These are phyloP conservation scores for Penicillium chermesinum DNA, from an alignment of 495 filamentous ascomycete species.

Conservation along the genomic window DNA sequence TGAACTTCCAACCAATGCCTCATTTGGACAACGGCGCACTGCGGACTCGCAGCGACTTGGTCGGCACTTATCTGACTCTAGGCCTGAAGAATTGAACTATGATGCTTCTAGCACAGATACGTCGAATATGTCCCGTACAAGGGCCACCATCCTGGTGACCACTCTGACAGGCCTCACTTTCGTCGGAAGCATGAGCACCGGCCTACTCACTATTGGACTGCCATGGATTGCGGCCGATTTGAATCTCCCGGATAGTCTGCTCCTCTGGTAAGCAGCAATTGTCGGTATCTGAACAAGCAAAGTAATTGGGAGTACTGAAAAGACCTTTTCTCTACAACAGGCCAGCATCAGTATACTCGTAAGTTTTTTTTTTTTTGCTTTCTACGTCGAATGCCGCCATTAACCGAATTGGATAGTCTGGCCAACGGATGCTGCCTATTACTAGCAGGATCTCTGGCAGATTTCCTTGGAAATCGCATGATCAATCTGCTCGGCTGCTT, in stretches of 20 bases:
- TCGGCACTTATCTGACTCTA: neutral
- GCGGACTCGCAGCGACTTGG: neutral
- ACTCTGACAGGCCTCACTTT: conserved; percentile 19
- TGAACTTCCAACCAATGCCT: neutral
- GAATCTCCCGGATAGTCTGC: conserved; percentile 16
- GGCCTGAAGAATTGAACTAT: neutral
- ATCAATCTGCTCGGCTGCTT: conserved; percentile 45
- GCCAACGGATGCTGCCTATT: conserved; percentile 46
- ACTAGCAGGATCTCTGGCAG: conserved; percentile 46
- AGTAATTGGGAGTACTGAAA: neutral
- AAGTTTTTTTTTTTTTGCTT: conserved; percentile 1
- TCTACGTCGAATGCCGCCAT: neutral
- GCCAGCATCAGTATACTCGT: conserved; percentile 23
- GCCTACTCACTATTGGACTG: conserved; percentile 17
- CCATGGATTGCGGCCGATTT: conserved; percentile 18
- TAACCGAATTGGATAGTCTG: conserved; percentile 12
- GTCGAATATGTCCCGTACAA: conserved; percentile 7
- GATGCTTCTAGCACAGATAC: neutral
- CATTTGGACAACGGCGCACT: neutral
- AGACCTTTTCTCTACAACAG: neutral
- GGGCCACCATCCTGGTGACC: conserved; percentile 14
- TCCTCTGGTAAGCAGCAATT: conserved; percentile 13
- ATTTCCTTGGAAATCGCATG: conserved; percentile 41
- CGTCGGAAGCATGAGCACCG: conserved; percentile 19
- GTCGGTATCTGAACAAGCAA: neutral